A percentile compares a stretch with the other conserved stretches of the same genome.
Conservation (phyloP, 2,329 filamentous ascomycete genomes). For the Lecanosticta acicola region DNA sequence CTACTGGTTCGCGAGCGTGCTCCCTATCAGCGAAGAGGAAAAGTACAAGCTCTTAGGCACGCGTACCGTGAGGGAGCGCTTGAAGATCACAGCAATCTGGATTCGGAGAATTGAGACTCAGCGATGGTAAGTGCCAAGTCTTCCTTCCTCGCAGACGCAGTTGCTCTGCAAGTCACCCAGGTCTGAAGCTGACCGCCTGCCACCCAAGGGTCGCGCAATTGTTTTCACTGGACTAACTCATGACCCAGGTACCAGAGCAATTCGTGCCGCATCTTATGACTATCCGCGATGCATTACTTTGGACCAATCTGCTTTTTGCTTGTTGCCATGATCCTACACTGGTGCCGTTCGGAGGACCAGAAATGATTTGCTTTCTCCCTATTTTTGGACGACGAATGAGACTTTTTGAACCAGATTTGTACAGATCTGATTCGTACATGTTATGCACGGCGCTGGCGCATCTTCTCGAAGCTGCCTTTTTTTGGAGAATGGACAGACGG, state of each 20-base stretch:
- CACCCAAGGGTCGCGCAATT: slow-evolving; percentile 6
- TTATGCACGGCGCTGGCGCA: slow-evolving; percentile 15
- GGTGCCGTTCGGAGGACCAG: slow-evolving; percentile 10
- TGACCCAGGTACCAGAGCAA: slow-evolving; percentile 35
- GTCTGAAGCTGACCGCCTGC: slow-evolving; percentile 10
- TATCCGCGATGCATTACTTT: slow-evolving; percentile 29
- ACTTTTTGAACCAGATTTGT: not conserved
- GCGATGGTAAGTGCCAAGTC: slow-evolving; percentile 57
- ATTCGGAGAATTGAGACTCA: slow-evolving; percentile 65
- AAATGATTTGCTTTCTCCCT: not conserved
- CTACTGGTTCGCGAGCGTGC: slow-evolving; percentile 82
- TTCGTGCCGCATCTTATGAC: slow-evolving; percentile 39
- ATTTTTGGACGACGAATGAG: not conserved
- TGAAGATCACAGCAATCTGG: slow-evolving; percentile 81
- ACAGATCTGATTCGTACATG: slow-evolving; percentile 3
- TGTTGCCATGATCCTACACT: slow-evolving; percentile 24
- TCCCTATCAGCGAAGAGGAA: slow-evolving; percentile 70
- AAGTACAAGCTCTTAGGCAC: slow-evolving; percentile 72
- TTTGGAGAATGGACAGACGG: slow-evolving; percentile 2
- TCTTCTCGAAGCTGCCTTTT: not conserved
- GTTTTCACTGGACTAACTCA: slow-evolving; percentile 3
- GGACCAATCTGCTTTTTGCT: slow-evolving; percentile 27
- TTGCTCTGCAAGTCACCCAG: slow-evolving; percentile 6
- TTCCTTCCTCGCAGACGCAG: slow-evolving; percentile 2
- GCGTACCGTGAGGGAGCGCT: slow-evolving; percentile 68